Evolutionary conservation across 805 yeast genomes (phyloP).

Genomic region (Schwanniomyces occidentalis): DNA sequence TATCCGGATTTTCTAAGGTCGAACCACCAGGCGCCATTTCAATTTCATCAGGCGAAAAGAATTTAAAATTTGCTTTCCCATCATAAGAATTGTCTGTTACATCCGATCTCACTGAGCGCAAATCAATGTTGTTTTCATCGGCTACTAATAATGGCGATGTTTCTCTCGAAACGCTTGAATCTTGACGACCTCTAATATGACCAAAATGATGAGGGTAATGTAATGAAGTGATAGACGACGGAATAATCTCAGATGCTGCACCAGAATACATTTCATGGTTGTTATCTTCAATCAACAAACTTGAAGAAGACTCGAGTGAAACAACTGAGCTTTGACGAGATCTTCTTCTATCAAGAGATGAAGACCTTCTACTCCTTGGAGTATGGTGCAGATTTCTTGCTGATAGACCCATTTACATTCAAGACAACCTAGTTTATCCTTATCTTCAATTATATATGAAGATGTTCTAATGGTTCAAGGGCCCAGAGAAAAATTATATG

Average conservation of each 20-base stretch:
- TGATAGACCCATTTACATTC: background rate
- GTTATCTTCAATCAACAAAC: conserved; percentile 52
- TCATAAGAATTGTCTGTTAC: conserved; percentile 38
- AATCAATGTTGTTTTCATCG: conserved; percentile 27
- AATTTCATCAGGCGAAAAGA: conserved; percentile 81
- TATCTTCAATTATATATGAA: background rate
- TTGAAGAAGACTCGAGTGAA: conserved; percentile 29
- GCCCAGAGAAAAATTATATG: too few species aligned
- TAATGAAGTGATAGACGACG: conserved; percentile 74
- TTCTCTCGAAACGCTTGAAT: conserved; percentile 23
- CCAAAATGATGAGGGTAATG: conserved; percentile 65
- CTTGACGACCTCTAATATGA: conserved; percentile 18
- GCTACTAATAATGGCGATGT: conserved; percentile 36
- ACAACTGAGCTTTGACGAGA: conserved; percentile 29
- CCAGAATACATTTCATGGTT: conserved; percentile 75
- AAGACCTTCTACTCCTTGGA: conserved; percentile 20
- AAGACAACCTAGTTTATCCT: background rate
- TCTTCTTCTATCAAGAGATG: conserved; percentile 21
- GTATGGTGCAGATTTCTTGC: conserved; percentile 5
- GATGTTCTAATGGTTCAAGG: background rate
- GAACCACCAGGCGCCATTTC: conserved; percentile 88
- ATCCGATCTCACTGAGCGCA: conserved; percentile 34
- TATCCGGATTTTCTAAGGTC: conserved; percentile 58
- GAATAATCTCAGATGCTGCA: conserved; percentile 72
- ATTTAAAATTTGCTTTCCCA: conserved; percentile 57